Conservation (phyloP, 768 basidiomycete genomes). For the Fomitopsis pulvina region DNA sequence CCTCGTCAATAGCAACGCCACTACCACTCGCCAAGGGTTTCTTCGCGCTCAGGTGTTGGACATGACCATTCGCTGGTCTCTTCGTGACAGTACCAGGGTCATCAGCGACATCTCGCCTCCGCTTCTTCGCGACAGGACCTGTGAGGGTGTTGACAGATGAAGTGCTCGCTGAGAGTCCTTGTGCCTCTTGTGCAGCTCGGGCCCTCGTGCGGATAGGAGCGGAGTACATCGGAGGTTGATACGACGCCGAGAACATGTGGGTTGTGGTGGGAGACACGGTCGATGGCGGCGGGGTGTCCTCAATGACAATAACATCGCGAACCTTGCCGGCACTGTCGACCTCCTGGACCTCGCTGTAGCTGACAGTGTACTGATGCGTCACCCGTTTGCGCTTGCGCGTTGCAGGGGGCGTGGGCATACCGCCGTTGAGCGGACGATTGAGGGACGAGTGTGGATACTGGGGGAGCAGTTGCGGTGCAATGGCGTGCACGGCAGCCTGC, state of each 20-base stretch:
- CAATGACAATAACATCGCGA: constrained; percentile 87
- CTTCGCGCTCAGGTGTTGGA: constrained; percentile 41
- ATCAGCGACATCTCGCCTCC: constrained; percentile 72
- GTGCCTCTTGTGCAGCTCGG: constrained; percentile 80
- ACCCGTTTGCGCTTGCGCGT: constrained; percentile 79
- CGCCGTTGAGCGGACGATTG: constrained; percentile 34
- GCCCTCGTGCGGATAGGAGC: constrained; percentile 81
- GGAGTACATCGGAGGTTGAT: constrained; percentile 69
- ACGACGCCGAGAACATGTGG: constrained; percentile 68
- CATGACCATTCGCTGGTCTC: constrained; percentile 51
- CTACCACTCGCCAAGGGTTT: constrained; percentile 67
- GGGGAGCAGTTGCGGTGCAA: constrained; percentile 54
- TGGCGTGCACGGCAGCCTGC: constrained; percentile 68
- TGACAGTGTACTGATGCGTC: constrained; percentile 72
- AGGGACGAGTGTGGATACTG: constrained; percentile 59
- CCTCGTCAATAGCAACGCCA: constrained; percentile 60
- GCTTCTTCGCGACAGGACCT: constrained; percentile 74
- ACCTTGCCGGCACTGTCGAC: constrained; percentile 72
- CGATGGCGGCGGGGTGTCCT: constrained; percentile 83
- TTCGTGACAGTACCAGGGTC: constrained; percentile 67
- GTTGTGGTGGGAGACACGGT: constrained; percentile 68
- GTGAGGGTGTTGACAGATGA: constrained; percentile 59
- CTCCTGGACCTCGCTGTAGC: constrained; percentile 86
- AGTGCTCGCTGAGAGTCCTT: constrained; percentile 59
- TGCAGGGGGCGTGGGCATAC: constrained; percentile 66